Evolutionary conservation across 306 rosid species (phyloP).

Genomic region (Fagus sylvatica): DNA sequence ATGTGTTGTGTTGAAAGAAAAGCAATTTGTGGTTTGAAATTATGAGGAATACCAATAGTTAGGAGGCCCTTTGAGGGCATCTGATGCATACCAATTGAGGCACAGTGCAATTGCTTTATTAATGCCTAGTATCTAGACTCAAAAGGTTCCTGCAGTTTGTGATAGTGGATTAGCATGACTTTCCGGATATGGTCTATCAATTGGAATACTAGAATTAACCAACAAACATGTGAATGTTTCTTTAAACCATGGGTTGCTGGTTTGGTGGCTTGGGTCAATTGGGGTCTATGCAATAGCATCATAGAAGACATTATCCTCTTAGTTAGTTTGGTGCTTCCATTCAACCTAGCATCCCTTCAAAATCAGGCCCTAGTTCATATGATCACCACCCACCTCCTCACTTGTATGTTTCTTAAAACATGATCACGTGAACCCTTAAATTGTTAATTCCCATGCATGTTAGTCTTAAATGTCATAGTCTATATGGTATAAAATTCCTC

Average conservation of each 20-base stretch:
- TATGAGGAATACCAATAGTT: neutral
- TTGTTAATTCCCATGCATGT: neutral
- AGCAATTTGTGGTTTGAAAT: too few relatives aligned
- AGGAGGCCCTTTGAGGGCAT: neutral
- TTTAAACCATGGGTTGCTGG: neutral
- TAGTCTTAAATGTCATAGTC: neutral
- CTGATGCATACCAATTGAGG: neutral
- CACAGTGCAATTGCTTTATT: neutral
- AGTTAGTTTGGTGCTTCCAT: conserved; percentile 11
- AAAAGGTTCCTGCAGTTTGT: neutral
- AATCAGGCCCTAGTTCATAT: neutral
- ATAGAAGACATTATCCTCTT: neutral
- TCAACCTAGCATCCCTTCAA: conserved; percentile 24
- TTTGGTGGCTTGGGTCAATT: neutral
- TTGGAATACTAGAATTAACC: neutral
- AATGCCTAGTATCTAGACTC: neutral
- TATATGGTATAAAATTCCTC: neutral
- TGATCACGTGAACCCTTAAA: neutral
- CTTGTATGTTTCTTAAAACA: conserved; percentile 22
- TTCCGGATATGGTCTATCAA: neutral
- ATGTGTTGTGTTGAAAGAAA: too few relatives aligned
- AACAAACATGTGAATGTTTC: neutral
- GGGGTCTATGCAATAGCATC: neutral
- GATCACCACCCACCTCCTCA: conserved; percentile 6
- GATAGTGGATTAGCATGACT: neutral